These are phyloP conservation scores for Fraxinus velutina DNA, from an alignment of 305 asterid genomes.

Conservation along the genomic window DNA sequence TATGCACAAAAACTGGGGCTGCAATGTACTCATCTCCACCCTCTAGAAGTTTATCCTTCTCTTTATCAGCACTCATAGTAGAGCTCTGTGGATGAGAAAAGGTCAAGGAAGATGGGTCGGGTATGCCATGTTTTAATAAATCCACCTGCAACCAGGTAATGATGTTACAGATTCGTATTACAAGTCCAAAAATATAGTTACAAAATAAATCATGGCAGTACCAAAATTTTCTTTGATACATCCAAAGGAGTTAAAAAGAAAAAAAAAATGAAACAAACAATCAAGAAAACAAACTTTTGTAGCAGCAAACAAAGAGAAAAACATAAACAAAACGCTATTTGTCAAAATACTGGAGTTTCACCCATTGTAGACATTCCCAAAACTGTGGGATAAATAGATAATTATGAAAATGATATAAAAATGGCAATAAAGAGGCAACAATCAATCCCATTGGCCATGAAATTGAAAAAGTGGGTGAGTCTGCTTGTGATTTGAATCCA, in stretches of 20 bases:
- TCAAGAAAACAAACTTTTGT: background rate
- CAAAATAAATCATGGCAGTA: background rate
- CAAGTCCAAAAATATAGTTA: background rate
- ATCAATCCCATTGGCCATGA: background rate
- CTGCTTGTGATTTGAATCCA: background rate
- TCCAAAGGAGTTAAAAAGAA: background rate
- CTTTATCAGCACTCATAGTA: slow-evolving; percentile 51
- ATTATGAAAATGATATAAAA: background rate
- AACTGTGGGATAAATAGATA: background rate
- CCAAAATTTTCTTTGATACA: background rate
- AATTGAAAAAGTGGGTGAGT: slow-evolving; percentile 3
- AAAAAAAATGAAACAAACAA: slow-evolving; percentile 7
- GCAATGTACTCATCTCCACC: slow-evolving; percentile 67
- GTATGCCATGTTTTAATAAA: slow-evolving; percentile 76
- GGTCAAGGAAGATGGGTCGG: slow-evolving; percentile 80
- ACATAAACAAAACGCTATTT: background rate
- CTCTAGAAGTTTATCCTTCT: slow-evolving; percentile 48
- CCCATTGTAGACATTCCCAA: background rate
- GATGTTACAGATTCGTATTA: slow-evolving; percentile 11
- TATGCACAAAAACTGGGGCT: slow-evolving; percentile 72
- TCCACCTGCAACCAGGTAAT: slow-evolving; percentile 55
- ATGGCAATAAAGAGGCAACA: background rate
- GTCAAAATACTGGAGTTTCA: background rate
- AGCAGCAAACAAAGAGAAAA: background rate
- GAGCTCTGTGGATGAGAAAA: slow-evolving; percentile 58